Base-by-base conservation (phyloP, 179 eudicot species). In the Silene coronaria region DNA sequence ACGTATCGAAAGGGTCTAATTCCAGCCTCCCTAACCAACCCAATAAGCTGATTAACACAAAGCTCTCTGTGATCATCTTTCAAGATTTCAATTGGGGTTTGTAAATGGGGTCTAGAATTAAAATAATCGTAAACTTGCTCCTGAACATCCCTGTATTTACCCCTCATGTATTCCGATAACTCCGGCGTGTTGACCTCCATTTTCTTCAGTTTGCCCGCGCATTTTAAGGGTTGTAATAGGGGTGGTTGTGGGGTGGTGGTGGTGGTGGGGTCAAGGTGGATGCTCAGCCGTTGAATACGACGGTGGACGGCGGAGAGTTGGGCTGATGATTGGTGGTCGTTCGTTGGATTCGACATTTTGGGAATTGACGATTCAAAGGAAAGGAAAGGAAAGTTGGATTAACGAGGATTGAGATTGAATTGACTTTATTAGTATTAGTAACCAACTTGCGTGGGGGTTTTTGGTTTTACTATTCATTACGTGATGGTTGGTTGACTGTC, bases 51-150 rank as follows among this genome's bases (percentile, higher is more conserved):
- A 73, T 76, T 86, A 76, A 83, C 51, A 71, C 98, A 93, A 6
- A 93, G 82, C 76, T 91, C 89, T 14, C 98, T 80, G 51, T 93
- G 96, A 22, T 93, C 92, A 51, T 89, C 92, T 51, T 79, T 89
- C 6, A 86, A 87, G 22, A 93, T 91, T 80, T 91, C 97, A 8
- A 91, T 69, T 8, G 97, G 98, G 17, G 98, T 90, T 32, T 85
- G 91, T n/a, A 93, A 86, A 2, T 93, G 89, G 0, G 92, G 93
- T 66, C 88, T 80, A 2, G 86, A 76, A 32, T 85, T 82, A 73
- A 91, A 91, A 70, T 82, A 93, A 16, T 85, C 86, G 51, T 78
- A 91, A 0, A 93, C 84, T 48, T 71, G 84, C 71, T 88, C 88
- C 58, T 91, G 98, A 30, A 90, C 38, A 16, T 93, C 97, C 71